Evolutionary conservation across 2,329 filamentous ascomycete species (phyloP).

Genomic region (Domatiomyces catenatus): DNA sequence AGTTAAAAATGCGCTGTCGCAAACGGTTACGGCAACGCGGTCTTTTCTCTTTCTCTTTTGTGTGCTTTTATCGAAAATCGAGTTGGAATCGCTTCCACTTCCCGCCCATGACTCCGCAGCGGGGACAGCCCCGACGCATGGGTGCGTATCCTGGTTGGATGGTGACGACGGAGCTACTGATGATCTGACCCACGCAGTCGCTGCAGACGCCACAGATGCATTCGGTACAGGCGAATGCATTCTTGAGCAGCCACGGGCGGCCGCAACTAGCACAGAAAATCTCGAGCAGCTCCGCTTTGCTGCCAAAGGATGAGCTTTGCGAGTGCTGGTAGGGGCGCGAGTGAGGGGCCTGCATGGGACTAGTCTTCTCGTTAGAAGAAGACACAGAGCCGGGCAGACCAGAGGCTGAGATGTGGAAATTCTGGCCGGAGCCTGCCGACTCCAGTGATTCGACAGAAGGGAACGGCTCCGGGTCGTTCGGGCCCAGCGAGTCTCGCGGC

Average conservation of each 20-base stretch:
- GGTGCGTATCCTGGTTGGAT: constrained; percentile 20
- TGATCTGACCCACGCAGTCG: constrained; percentile 52
- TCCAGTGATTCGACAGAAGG: constrained; percentile 76
- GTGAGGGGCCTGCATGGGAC: constrained; percentile 30
- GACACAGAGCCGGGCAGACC: constrained; percentile 56
- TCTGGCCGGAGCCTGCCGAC: constrained; percentile 40
- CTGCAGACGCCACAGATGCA: constrained; percentile 89
- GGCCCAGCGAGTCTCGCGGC: constrained; percentile 41
- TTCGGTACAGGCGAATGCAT: constrained; percentile 87
- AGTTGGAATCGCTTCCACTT: constrained; percentile 36
- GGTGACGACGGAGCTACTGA: constrained; percentile 26
- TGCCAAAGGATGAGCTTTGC: constrained; percentile 40
- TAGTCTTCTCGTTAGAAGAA: constrained; percentile 42
- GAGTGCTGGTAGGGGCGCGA: constrained; percentile 26
- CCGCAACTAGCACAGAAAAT: constrained; percentile 88
- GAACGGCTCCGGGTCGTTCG: constrained; percentile 59
- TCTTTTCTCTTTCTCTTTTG: constrained; percentile 1
- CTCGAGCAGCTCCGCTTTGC: constrained; percentile 45
- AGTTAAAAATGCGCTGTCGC: not conserved
- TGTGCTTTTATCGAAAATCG: constrained; percentile 28
- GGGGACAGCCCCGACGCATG: constrained; percentile 28
- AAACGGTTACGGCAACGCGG: not conserved
- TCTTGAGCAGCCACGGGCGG: constrained; percentile 57
- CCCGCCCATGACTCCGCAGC: constrained; percentile 29
- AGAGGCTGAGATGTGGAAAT: constrained; percentile 53